These are phyloP conservation scores for Colletotrichum sp. DNA, from an alignment of 2,329 filamentous ascomycete genomes.

Conservation along the genomic window DNA sequence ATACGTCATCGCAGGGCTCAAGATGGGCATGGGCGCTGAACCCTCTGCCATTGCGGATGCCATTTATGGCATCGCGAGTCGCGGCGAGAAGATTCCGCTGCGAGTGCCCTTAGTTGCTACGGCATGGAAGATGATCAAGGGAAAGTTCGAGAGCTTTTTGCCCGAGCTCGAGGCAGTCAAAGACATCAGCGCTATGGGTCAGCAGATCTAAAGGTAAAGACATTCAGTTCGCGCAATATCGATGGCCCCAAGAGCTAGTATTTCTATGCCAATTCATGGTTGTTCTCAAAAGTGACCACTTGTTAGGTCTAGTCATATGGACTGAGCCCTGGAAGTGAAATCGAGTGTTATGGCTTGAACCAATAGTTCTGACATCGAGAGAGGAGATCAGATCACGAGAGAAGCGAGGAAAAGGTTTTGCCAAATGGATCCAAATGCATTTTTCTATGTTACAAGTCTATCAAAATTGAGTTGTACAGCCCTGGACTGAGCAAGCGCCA, in stretches of 20 bases:
- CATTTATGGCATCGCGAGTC: slow-evolving; percentile 37
- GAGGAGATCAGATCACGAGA: not conserved
- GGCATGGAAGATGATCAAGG: slow-evolving; percentile 36
- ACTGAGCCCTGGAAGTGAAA: not conserved
- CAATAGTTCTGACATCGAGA: not conserved
- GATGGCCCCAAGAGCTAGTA: not conserved
- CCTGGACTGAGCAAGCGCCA: not conserved
- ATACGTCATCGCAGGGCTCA: slow-evolving; percentile 7
- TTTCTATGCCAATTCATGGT: not conserved
- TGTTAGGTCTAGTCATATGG: accelerated
- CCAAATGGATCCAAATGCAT: not conserved
- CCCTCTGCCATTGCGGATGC: slow-evolving; percentile 37
- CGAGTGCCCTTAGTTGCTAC: slow-evolving; percentile 45
- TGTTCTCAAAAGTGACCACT: not conserved
- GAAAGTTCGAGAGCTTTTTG: slow-evolving; percentile 32
- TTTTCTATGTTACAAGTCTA: not conserved
- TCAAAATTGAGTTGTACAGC: not conserved
- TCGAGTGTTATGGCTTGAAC: not conserved
- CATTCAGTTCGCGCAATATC: not conserved
- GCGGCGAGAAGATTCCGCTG: slow-evolving; percentile 40
- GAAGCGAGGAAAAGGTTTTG: not conserved
- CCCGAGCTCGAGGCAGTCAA: slow-evolving; percentile 38
- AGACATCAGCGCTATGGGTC: slow-evolving; percentile 29
- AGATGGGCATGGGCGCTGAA: slow-evolving; percentile 26
- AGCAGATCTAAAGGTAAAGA: not conserved